Evolutionary conservation across 2,329 filamentous ascomycete species (phyloP), one percentile per base, ranked within the genome.

Genomic region (Elsinoe perseae): DNA sequence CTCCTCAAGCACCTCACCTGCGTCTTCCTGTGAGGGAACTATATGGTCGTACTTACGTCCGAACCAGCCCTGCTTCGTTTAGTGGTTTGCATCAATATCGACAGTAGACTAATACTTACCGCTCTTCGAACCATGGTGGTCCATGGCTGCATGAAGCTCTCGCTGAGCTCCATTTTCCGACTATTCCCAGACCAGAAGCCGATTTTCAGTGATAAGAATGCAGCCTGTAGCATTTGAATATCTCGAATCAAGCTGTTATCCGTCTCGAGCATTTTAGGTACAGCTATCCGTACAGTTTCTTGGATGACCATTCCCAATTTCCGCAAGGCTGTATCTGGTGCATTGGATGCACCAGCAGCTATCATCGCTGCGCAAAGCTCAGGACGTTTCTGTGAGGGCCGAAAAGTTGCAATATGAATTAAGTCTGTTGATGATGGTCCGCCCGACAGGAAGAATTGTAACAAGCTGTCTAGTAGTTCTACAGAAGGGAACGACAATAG

Each of bases 401-500:
- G 75, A 36, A 86, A 79, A 0, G 80, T 81, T 1, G 80, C 77
- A 44, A 81, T 76, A 66, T 86, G 83, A 57, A 87, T 77, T 73
- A 78, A 85, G 58, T 82, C 75, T 9, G 53, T 48, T 46, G 81
- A 77, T 1, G 48, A 52, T 36, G 48, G 48, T 23, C 75, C 70
- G 42, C 83, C 79, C 0, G 79, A 78, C 18, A 85, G 69, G 59
- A 80, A 85, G 59, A 80, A 78, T 58, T 85, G 80, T 10, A 84
- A 73, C 56, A 85, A 72, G 8, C 77, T 80, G 61, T 85, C 82
- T 58, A 86, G 72, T 12, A 82, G 67, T 20, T 81, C 78, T 16
- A 80, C 75, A 1, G 80, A 81, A 0, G 82, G 82, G 60, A 86
- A 86, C 0, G 82, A 83, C 1, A 75, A 78, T 16, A 77, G 80